Percentiles rank a stretch among this genome's conserved stretches.
These are phyloP conservation scores for Hordeum vulgare DNA, from an alignment of 176 grass and related monocot genomes.

Conservation along the genomic window MorexV3_pseudomolecules_assembly NC_058521.1:590465716-590466215, in stretches of 20 bases:
- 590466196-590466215: not conserved
- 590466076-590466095: not conserved
- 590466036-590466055: not conserved
- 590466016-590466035: not conserved
- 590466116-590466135: constrained; percentile 87
- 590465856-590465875: constrained; percentile 78
- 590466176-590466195: not conserved
- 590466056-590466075: not conserved
- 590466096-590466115: constrained; percentile 67
- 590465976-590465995: not conserved
- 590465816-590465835: constrained; percentile 84
- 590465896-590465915: constrained; percentile 18
- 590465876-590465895: constrained; percentile 14
- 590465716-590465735: constrained; percentile 16
- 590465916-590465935: not conserved
- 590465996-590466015: not conserved
- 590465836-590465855: constrained; percentile 61
- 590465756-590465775: constrained; percentile 84
- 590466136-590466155: constrained; percentile 65
- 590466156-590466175: constrained; percentile 35
- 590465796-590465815: constrained; percentile 76
- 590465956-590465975: not conserved
- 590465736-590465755: constrained; percentile 88
- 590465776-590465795: constrained; percentile 62
- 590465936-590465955: not conserved